Conservation (phyloP, 805 yeast species). For the Vanderwaltozyma verrucispora region DNA sequence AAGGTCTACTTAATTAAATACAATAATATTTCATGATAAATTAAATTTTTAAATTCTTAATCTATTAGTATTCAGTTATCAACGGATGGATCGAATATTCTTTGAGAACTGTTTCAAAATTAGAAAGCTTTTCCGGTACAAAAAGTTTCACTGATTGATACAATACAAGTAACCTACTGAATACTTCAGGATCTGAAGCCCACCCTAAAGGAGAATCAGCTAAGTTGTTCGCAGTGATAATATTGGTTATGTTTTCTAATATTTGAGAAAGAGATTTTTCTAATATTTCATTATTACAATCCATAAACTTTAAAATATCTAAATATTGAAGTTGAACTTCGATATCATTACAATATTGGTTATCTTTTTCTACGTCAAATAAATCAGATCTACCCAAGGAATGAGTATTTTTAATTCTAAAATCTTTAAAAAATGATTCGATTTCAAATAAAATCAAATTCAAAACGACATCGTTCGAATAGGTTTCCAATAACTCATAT, state of each 20-base stretch:
- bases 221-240: not conserved
- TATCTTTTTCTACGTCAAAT: slow-evolving; percentile 59
- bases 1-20: too few relatives aligned
- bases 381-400: slow-evolving; percentile 18
- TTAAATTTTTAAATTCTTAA: too few relatives aligned
- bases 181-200: slow-evolving; percentile 17
- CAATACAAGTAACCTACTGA: slow-evolving; percentile 14
- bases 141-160: slow-evolving; percentile 3
- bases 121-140: slow-evolving; percentile 1
- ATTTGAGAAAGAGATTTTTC: not conserved
- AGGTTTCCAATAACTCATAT: slow-evolving; percentile 4
- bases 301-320: slow-evolving; percentile 6
- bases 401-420: not conserved
- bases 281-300: too few relatives aligned
- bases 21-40: too few relatives aligned
- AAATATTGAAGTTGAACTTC: slow-evolving; percentile 19
- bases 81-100: slow-evolving; percentile 10
- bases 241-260: not conserved
- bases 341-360: slow-evolving; percentile 49
- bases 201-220: slow-evolving; percentile 19
- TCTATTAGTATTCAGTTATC: not conserved
- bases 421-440: not conserved
- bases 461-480: not conserved
- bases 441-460: not conserved
- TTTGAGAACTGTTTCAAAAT: slow-evolving; percentile 4